A percentile compares a stretch with the other conserved stretches of the same genome.
These are phyloP conservation scores for Phytomonas sp. DNA, from an alignment of 208 protist species.

Conservation along the genomic window DNA sequence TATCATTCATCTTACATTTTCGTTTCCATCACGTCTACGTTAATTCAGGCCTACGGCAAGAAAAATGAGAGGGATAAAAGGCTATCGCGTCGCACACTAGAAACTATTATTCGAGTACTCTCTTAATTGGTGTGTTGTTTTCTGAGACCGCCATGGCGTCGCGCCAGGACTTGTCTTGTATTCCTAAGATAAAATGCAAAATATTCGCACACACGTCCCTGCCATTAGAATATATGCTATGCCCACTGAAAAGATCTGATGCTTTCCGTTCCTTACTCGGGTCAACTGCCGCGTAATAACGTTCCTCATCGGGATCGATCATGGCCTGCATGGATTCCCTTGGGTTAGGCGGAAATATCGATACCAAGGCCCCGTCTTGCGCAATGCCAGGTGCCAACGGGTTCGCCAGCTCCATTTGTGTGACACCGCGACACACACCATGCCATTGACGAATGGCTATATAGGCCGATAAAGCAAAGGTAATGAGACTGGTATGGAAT, in stretches of 20 bases:
- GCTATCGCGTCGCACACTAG: not conserved
- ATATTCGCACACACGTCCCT: slow-evolving; percentile 33
- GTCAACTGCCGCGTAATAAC: slow-evolving; percentile 27
- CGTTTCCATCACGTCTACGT: not conserved
- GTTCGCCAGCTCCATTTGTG: slow-evolving; percentile 65
- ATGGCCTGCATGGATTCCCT: slow-evolving; percentile 8
- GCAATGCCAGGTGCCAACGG: slow-evolving; percentile 44
- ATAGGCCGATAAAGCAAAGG: slow-evolving; percentile 13
- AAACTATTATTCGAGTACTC: not conserved
- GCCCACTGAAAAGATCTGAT: slow-evolving; percentile 8
- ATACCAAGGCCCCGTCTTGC: slow-evolving; percentile 39
- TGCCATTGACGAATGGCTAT: slow-evolving; percentile 36
- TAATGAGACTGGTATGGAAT: slow-evolving; percentile 39
- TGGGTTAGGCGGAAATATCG: slow-evolving; percentile 35
- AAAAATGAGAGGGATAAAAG: not conserved
- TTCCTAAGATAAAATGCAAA: slow-evolving; percentile 22
- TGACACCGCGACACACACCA: slow-evolving; percentile 34
- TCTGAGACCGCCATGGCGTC: slow-evolving; percentile 50
- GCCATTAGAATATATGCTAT: slow-evolving; percentile 45
- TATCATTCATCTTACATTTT: not conserved
- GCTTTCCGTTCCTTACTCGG: slow-evolving; percentile 19
- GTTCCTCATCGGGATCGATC: slow-evolving; percentile 25
- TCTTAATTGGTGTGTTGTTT: slow-evolving; percentile 39
- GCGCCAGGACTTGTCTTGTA: slow-evolving; percentile 24
- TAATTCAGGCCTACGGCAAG: not conserved